Conservation (phyloP, 116 monocot genomes). For the Zostera marina region DNA sequence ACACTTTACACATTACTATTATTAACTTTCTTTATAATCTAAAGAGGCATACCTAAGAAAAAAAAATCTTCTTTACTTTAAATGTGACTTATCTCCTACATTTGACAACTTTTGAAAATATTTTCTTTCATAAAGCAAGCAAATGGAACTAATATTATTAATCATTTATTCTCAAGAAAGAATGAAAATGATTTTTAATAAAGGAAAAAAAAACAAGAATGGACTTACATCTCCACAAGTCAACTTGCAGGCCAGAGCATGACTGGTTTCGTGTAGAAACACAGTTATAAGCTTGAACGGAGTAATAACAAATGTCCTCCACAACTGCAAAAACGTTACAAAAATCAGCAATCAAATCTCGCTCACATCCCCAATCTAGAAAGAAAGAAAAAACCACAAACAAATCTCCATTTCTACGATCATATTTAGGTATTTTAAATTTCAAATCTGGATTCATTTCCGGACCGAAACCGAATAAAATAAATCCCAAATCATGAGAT, state of each 20-base stretch:
- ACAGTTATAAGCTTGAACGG: constrained; percentile 98
- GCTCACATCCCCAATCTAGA: background rate
- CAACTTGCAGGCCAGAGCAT: constrained; percentile 89
- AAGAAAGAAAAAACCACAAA: background rate
- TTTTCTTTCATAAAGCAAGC: too few species aligned
- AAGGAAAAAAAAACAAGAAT: background rate
- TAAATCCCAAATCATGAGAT: background rate
- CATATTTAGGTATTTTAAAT: background rate
- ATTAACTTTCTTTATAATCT: too few species aligned
- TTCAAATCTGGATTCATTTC: background rate
- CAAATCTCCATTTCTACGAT: background rate
- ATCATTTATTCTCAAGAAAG: too few species aligned
- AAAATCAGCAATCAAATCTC: background rate
- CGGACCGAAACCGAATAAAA: background rate
- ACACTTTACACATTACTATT: too few species aligned
- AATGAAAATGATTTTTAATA: background rate
- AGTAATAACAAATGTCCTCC: constrained; percentile 78
- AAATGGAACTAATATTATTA: too few species aligned
- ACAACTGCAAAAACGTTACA: constrained; percentile 37
- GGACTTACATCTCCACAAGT: constrained; percentile 57
- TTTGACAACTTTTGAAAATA: too few species aligned
- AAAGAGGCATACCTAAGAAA: too few species aligned
- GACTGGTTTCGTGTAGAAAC: constrained; percentile 87
- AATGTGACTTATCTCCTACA: too few species aligned
- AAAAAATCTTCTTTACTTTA: too few species aligned